Conservation (phyloP, 768 basidiomycete species). For the Vararia minispora region DNA sequence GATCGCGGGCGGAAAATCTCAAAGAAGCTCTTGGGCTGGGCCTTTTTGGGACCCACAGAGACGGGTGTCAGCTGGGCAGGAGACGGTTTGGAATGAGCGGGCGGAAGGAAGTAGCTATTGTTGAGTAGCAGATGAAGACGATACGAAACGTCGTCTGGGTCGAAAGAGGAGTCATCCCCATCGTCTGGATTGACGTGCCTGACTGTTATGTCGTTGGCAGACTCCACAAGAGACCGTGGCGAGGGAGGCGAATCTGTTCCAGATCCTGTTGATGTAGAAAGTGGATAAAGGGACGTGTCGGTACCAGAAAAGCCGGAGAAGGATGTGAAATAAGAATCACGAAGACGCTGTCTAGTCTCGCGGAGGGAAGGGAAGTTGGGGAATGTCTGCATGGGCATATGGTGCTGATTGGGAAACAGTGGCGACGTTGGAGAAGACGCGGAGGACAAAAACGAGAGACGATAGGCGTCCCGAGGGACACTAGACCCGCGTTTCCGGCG, state of each 20-base stretch:
- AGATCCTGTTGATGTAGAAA: slow-evolving; percentile 55
- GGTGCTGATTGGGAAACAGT: slow-evolving; percentile 12
- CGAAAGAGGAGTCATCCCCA: slow-evolving; percentile 20
- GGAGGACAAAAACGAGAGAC: slow-evolving; percentile 11
- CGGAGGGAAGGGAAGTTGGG: slow-evolving; percentile 15
- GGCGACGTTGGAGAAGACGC: slow-evolving; percentile 12
- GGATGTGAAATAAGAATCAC: slow-evolving; percentile 46
- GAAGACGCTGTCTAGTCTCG: slow-evolving; percentile 18
- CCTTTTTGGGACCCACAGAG: slow-evolving; percentile 29
- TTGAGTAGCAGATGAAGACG: slow-evolving; percentile 75
- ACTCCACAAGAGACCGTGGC: slow-evolving; percentile 42
- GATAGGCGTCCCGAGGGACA: slow-evolving; percentile 15
- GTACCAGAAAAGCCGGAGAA: slow-evolving; percentile 52
- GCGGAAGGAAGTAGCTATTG: slow-evolving; percentile 84
- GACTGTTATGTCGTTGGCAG: slow-evolving; percentile 33
- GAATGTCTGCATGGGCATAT: slow-evolving; percentile 12
- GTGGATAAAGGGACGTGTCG: slow-evolving; percentile 73
- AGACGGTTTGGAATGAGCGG: slow-evolving; percentile 75
- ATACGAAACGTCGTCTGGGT: slow-evolving; percentile 74
- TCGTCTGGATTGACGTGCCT: slow-evolving; percentile 15
- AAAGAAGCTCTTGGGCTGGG: slow-evolving; percentile 40
- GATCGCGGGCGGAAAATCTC: slow-evolving; percentile 64
- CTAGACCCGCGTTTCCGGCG: slow-evolving; percentile 13
- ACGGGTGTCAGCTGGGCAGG: slow-evolving; percentile 49
- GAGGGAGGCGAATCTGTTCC: slow-evolving; percentile 54